Percentiles rank a stretch among this genome's conserved stretches.
phyloP scores from a whole-genome alignment of 2,329 filamentous ascomycete species.

The Sporothrix dimorphospora region DNA sequence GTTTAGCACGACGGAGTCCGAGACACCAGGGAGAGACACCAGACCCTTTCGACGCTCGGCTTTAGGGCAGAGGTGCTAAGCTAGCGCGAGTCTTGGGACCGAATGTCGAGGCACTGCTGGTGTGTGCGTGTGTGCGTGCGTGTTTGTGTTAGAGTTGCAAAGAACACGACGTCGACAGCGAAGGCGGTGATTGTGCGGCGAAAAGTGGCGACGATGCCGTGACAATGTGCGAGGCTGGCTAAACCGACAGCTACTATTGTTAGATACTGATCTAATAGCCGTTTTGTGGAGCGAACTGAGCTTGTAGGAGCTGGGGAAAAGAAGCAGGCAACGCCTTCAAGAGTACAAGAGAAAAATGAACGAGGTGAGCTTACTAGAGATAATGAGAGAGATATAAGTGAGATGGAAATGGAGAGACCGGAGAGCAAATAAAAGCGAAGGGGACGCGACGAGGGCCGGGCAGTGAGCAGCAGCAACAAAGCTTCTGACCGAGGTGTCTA shows the following conservation, averaged over 20 bases:
- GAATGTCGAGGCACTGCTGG: slow-evolving; percentile 16
- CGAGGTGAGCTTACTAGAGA: background rate
- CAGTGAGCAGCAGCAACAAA: background rate
- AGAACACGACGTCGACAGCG: background rate
- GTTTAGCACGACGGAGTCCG: slow-evolving; percentile 24
- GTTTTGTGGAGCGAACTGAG: background rate
- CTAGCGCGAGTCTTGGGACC: background rate
- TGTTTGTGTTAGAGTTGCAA: background rate
- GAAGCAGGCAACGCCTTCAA: background rate
- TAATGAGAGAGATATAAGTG: background rate
- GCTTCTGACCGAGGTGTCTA: background rate
- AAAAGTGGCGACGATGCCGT: background rate
- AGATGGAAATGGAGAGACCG: background rate
- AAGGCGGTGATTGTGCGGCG: background rate
- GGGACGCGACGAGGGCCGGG: background rate
- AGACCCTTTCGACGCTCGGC: slow-evolving; percentile 28
- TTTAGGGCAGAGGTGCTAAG: slow-evolving; percentile 25
- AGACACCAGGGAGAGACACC: slow-evolving; percentile 27
- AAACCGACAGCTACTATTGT: background rate
- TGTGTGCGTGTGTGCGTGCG: background rate
- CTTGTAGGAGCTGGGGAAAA: too few species aligned
- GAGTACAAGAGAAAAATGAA: too few species aligned
- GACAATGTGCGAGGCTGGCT: background rate
- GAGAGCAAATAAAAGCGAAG: background rate
- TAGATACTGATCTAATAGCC: background rate